Evolutionary conservation across 192 early-diverging fungal genomes (phyloP).

Genomic region (Rhizophlyctis rosea): DNA sequence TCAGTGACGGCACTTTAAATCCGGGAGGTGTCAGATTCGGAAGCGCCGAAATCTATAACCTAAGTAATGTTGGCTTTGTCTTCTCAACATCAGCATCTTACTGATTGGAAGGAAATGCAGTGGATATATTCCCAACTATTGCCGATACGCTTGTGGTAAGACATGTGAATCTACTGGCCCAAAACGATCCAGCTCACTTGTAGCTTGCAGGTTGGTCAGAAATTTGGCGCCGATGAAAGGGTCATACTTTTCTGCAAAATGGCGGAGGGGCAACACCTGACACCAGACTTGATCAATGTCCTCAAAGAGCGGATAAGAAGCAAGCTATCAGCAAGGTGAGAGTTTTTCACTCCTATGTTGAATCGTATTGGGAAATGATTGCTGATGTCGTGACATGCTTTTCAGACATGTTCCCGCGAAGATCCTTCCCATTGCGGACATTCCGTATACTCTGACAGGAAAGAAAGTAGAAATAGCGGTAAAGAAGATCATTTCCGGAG

Average conservation of each 20-base stretch:
- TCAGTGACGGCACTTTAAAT: conserved; percentile 83
- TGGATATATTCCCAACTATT: conserved; percentile 75
- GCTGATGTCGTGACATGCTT: no score
- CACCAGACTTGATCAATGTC: conserved; percentile 57
- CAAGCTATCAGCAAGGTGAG: conserved; percentile 74
- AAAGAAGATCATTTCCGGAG: conserved; percentile 78
- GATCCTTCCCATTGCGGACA: conserved; percentile 72
- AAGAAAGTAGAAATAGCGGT: conserved; percentile 98
- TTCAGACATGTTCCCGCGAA: conserved; percentile 81
- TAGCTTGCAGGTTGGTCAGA: conserved; percentile 71
- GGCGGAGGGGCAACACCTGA: conserved; percentile 57
- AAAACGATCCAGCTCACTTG: not conserved
- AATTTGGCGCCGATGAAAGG: conserved; percentile 78
- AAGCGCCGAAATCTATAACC: conserved; percentile 91
- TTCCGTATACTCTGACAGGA: conserved; percentile 95
- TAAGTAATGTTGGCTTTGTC: conserved; percentile 30
- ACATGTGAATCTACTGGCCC: not conserved
- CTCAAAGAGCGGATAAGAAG: conserved; percentile 77
- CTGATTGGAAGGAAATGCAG: conserved; percentile 16
- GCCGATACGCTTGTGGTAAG: conserved; percentile 74
- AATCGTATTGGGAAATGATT: conserved; percentile 1
- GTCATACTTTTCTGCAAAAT: conserved; percentile 91
- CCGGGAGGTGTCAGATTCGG: conserved; percentile 92
- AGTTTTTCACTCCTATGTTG: not conserved
- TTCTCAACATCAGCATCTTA: not conserved